Evolutionary conservation across 768 basidiomycete genomes (phyloP).

Genomic region (Suillus decipiens): DNA sequence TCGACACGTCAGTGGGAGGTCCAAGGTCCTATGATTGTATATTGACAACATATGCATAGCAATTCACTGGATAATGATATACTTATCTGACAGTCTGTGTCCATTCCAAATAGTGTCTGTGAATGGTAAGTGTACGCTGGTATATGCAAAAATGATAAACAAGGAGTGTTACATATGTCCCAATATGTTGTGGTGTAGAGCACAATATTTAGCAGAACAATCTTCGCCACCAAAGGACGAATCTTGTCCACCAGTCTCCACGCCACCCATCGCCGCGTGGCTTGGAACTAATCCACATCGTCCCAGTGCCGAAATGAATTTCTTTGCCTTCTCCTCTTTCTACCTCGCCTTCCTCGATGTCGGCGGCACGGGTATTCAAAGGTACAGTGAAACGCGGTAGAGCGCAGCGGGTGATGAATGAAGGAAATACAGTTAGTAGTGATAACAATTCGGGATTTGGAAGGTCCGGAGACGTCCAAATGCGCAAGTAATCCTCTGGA

Average conservation of each 20-base stretch:
- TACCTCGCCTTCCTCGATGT: constrained; percentile 73
- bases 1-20: neutral
- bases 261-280: constrained; percentile 64
- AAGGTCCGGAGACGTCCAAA: constrained; percentile 83
- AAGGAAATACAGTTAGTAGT: constrained; percentile 74
- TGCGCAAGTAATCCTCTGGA: constrained; percentile 57
- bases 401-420: constrained; percentile 69
- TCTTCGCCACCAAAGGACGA: constrained; percentile 78
- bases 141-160: constrained; percentile 25
- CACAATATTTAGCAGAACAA: constrained; percentile 62
- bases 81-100: constrained; percentile 17
- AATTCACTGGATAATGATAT: constrained; percentile 11
- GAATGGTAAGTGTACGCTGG: constrained; percentile 28
- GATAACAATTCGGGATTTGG: constrained; percentile 70
- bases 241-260: constrained; percentile 79
- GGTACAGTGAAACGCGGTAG: constrained; percentile 68
- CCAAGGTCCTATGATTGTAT: constrained; percentile 5
- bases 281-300: constrained; percentile 74
- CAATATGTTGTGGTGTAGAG: constrained; percentile 25
- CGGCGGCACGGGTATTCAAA: constrained; percentile 41
- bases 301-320: constrained; percentile 79
- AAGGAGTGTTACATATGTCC: constrained; percentile 39
- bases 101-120: constrained; percentile 26
- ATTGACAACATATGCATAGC: constrained; percentile 10
- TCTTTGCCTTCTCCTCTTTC: constrained; percentile 53